Conservation (phyloP, 495 filamentous ascomycete genomes). For the Trichoderma erinaceum region DNA sequence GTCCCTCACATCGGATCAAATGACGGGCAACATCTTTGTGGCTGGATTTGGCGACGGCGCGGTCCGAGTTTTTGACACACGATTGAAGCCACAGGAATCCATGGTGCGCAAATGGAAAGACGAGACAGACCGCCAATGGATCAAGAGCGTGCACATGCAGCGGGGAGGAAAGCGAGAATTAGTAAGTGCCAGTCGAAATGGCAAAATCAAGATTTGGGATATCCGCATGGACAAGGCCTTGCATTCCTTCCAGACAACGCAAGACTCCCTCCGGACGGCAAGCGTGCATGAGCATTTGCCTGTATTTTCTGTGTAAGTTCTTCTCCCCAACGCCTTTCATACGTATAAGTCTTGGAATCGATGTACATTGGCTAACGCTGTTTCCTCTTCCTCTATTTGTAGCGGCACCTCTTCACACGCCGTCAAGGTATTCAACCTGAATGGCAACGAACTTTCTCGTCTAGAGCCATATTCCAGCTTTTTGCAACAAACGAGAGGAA, state of each 20-base stretch:
- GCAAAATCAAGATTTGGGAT: constrained; percentile 95
- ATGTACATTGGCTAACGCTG: background rate
- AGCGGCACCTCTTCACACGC: constrained; percentile 83
- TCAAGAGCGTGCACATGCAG: constrained; percentile 94
- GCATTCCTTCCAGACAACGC: constrained; percentile 67
- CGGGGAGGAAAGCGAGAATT: constrained; percentile 88
- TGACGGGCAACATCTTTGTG: constrained; percentile 90
- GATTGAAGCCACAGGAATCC: constrained; percentile 67
- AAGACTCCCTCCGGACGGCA: constrained; percentile 71
- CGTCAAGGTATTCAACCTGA: constrained; percentile 87
- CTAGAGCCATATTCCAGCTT: constrained; percentile 86
- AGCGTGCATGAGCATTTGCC: constrained; percentile 95
- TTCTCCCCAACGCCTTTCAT: background rate
- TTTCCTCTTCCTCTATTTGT: constrained; percentile 31
- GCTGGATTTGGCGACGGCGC: constrained; percentile 98
- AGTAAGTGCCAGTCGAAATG: constrained; percentile 77
- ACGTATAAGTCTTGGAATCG: background rate
- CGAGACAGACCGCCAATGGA: constrained; percentile 74
- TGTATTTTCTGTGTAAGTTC: constrained; percentile 86
- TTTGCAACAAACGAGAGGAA: constrained; percentile 66
- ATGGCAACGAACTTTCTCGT: constrained; percentile 66
- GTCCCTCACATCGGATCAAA: constrained; percentile 90
- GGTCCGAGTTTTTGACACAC: constrained; percentile 88
- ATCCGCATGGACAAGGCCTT: constrained; percentile 75
- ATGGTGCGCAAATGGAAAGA: constrained; percentile 97